Evolutionary conservation across 2,329 filamentous ascomycete species (phyloP).

Genomic region (Elsinoe perseae): DNA sequence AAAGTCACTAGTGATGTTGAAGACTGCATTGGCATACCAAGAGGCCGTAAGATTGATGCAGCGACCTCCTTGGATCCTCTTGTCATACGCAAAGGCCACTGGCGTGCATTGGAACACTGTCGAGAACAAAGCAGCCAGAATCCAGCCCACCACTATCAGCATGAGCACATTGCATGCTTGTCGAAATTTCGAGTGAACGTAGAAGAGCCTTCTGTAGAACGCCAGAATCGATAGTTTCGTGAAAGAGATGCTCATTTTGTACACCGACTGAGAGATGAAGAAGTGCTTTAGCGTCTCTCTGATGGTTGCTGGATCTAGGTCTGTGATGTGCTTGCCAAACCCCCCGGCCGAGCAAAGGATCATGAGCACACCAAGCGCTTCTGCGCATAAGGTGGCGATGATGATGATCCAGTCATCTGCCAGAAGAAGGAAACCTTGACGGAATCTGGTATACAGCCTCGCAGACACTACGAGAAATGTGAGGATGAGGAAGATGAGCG

Average conservation of each 20-base stretch:
- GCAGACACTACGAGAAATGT: conserved; percentile 1
- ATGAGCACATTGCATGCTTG: conserved; percentile 24
- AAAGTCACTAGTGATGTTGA: conserved; percentile 31
- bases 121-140: conserved; percentile 26
- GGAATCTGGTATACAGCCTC: conserved; percentile 4
- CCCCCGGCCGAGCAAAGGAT: conserved; percentile 8
- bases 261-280: conserved; percentile 23
- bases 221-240: conserved; percentile 31
- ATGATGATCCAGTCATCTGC: conserved; percentile 15
- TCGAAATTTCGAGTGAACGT: conserved; percentile 22
- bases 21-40: conserved; percentile 28
- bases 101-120: conserved; percentile 28
- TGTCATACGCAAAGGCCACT: conserved; percentile 27
- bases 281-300: conserved; percentile 22
- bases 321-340: conserved; percentile 14
- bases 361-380: conserved; percentile 15
- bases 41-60: conserved; percentile 26
- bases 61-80: conserved; percentile 10
- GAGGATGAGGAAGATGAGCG: conserved; percentile 10
- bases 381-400: conserved; percentile 9
- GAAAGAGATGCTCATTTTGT: conserved; percentile 24
- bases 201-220: conserved; percentile 31
- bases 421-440: background rate
- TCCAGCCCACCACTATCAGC: conserved; percentile 24
- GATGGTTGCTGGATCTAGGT: background rate